These are phyloP conservation scores for Inga oerstediana DNA, from an alignment of 306 rosid species.

Conservation along the genomic window DNA sequence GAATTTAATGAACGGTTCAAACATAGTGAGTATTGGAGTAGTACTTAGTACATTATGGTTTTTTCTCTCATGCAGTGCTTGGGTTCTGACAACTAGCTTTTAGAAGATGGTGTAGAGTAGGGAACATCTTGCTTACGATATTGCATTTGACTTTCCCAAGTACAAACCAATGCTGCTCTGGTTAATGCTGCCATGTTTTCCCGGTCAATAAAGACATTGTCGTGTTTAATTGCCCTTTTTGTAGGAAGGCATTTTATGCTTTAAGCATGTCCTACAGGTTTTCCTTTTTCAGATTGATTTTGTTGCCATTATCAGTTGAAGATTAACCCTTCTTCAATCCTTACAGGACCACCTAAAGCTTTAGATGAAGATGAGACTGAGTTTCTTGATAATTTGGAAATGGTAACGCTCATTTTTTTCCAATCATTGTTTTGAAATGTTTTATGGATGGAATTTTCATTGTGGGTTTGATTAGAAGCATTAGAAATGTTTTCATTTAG, in stretches of 20 bases:
- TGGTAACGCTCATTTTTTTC: conserved; percentile 44
- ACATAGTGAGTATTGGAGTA: conserved; percentile 72
- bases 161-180: neutral
- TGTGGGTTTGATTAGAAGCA: neutral
- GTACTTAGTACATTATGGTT: conserved; percentile 9
- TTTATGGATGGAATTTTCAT: conserved; percentile 11
- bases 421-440: neutral
- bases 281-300: conserved; percentile 1
- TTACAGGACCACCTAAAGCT: conserved; percentile 94
- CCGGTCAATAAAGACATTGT: neutral
- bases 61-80: neutral
- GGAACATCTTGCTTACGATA: neutral
- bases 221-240: conserved; percentile 22
- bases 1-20: conserved; percentile 93
- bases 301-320: conserved; percentile 17
- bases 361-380: conserved; percentile 95
- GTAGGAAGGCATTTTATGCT: conserved; percentile 17
- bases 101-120: neutral
- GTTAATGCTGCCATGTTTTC: conserved; percentile 1
- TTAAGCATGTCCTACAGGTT: neutral
- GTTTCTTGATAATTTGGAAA: conserved; percentile 78
- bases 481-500: conserved; percentile 7
- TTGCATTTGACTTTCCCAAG: conserved; percentile 13
- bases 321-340: conserved; percentile 17
- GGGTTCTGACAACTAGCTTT: conserved; percentile 11